Evolutionary conservation across 2,329 filamentous ascomycete genomes (phyloP), one percentile per base, ranked within the genome.

Genomic region (Scedosporium dehoogii): DNA sequence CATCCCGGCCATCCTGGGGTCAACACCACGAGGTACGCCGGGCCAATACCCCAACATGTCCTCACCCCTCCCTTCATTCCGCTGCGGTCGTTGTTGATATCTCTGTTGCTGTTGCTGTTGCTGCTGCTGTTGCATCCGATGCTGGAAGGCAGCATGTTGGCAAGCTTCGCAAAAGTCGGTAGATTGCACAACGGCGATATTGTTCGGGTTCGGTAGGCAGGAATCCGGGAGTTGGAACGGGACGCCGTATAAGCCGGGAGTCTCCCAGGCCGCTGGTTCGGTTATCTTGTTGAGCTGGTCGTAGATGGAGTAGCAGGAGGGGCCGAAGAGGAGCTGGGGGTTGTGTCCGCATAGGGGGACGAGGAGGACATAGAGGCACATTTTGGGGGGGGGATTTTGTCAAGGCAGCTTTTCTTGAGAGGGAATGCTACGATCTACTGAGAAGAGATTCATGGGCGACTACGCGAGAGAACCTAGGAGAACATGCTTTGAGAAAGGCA

Each of bases 281-380:
- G 18, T 46, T 44, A 62, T 62, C 18, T 14, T n/a, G 60, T 58
- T 33, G 51, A 62, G 53, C 53, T 62, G 33, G 53, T 41, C 12
- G 53, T 27, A 58, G 53, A 62, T 21, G 53, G 53, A 29, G 38
- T 56, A 38, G 51, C 60, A 62, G 51, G 60, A 62, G 2, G 60
- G 60, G 7, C 60, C 60, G 25, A 62, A 62, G 51, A 62, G 51
- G 60, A 62, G 60, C 23, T 51, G 16, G 16, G 53, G 60, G 12
- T 18, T 18, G 29, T 62, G 60, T 18, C 60, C 60, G 53, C 60
- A 62, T 12, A 62, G 23, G 12, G 60, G 60, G 23, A 62, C 60
- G 38, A 56, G 38, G 33, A 57, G 60, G 23, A 62, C 38, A 27
- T 62, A 62, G 38, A 62, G 33, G 38, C 60, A 62, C 60, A 62